Base-by-base conservation (phyloP, 768 basidiomycete genomes). In the Naganishia kalamii region DNA sequence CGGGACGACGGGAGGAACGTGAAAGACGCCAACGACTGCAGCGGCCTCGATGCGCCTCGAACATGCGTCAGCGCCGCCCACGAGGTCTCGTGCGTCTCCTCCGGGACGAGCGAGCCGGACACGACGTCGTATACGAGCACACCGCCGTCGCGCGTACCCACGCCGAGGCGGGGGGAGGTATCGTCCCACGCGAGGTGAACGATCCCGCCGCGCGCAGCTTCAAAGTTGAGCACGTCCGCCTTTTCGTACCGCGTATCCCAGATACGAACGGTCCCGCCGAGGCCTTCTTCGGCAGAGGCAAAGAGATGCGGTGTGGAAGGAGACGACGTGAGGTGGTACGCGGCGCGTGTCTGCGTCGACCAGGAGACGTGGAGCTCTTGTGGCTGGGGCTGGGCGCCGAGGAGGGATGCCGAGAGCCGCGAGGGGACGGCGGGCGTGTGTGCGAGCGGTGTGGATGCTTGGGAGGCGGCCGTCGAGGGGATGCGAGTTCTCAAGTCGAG, bases 71-170 rank as follows among this genome's bases (percentile, higher is more conserved):
- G 62, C 23, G 40, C 54, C 1, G 54, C 54, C 54, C 54, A 57
- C 27, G 17, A 19, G 7, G 35, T 35, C 27, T 30, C 49, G 6
- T 17, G 25, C 49, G 23, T 17, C 15, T 52, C 51, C 32, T 52
- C 51, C 3, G 32, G 49, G 17, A 63, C 47, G 32, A 40, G 62
- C 19, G 60, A 60, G 12, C 75, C 73, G 29, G 65, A 62, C 1
- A 75, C 50, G 0, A 76, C 63, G 51, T 78, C 74, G 70, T 71
- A 78, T 11, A 74, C 25, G 6, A 69, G 52, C 13, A 78, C 74
- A 17, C 76, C 76, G 5, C 71, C 73, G 17, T 78, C 74, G 48
- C 63, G 69, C 4, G 68, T 71, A 5, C 74, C 77, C 3, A 76
- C 70, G 8, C 69, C 73, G 50, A 77, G 30, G 2, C 48, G 33